Conservation (phyloP, 73 alveolate species). For the Paramecium primaurelia region DNA sequence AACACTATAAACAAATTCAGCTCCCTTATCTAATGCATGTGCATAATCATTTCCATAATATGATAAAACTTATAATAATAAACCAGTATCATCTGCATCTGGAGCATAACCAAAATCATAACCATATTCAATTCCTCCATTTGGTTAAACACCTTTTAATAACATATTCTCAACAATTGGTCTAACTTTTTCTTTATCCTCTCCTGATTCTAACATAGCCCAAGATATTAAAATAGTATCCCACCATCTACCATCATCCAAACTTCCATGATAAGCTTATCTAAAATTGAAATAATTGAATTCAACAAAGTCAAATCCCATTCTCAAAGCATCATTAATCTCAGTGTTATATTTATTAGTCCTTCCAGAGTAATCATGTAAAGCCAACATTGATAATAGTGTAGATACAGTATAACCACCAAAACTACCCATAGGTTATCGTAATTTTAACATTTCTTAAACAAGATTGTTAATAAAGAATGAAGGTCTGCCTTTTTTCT, state of each 20-base stretch:
- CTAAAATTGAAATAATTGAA: conserved; percentile 53
- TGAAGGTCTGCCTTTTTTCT: not conserved
- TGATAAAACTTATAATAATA: not conserved
- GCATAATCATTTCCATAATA: conserved; percentile 44
- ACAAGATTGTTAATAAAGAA: not conserved
- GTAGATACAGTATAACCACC: conserved; percentile 64
- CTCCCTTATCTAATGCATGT: not conserved
- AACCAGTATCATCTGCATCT: conserved; percentile 62
- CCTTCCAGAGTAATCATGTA: conserved; percentile 22
- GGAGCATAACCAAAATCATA: conserved; percentile 65
- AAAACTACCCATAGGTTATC: conserved; percentile 56
- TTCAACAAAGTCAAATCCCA: conserved; percentile 48
- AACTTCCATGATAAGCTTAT: conserved; percentile 56
- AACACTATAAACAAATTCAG: conserved; percentile 28
- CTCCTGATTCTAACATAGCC: conserved; percentile 57
- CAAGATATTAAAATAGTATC: conserved; percentile 54
- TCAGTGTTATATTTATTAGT: not conserved
- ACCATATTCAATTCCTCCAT: conserved; percentile 60
- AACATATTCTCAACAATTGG: conserved; percentile 56
- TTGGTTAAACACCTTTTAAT: conserved; percentile 45
- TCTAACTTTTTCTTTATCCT: conserved; percentile 50
- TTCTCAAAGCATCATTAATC: not conserved
- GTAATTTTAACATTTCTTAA: not conserved
- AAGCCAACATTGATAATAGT: conserved; percentile 48
- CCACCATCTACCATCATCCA: conserved; percentile 66